phyloP scores from a whole-genome alignment of 129 eudicot species.

The Pulicaria dysenterica region DNA sequence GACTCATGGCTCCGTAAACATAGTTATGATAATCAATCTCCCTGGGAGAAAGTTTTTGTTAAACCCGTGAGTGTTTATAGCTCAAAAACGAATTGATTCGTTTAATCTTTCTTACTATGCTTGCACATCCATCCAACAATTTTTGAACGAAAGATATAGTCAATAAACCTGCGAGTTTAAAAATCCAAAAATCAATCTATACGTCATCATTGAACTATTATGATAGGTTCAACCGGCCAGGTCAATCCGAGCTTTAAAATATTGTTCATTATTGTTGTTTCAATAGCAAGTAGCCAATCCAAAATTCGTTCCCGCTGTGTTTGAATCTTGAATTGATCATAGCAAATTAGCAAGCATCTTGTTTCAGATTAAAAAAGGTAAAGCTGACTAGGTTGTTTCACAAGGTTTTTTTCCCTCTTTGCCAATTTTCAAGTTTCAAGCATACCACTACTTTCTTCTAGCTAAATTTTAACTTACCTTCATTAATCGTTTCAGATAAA shows the following conservation, averaged over 20 bases:
- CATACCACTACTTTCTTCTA: background rate
- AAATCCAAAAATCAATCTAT: background rate
- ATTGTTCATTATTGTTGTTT: no score
- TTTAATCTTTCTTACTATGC: constrained; percentile 15
- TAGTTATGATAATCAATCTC: background rate
- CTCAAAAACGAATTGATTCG: background rate
- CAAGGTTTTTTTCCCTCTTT: no score
- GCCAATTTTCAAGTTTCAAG: no score
- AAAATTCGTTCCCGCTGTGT: no score
- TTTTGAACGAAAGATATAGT: background rate
- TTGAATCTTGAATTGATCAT: no score
- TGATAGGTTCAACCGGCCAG: background rate
- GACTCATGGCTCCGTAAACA: constrained; percentile 81
- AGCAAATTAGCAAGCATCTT: no score
- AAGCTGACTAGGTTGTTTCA: no score
- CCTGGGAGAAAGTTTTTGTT: constrained; percentile 3
- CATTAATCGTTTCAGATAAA: background rate
- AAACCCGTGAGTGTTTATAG: constrained; percentile 21
- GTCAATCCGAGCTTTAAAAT: no score
- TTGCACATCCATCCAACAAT: background rate
- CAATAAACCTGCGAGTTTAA: background rate
- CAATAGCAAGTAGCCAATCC: no score
- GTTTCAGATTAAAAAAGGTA: no score
- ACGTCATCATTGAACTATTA: no score
- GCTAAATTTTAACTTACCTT: no score